These are phyloP conservation scores for Chlorella variabilis DNA, from an alignment of 163 green algal genomes.

Conservation along the genomic window DNA sequence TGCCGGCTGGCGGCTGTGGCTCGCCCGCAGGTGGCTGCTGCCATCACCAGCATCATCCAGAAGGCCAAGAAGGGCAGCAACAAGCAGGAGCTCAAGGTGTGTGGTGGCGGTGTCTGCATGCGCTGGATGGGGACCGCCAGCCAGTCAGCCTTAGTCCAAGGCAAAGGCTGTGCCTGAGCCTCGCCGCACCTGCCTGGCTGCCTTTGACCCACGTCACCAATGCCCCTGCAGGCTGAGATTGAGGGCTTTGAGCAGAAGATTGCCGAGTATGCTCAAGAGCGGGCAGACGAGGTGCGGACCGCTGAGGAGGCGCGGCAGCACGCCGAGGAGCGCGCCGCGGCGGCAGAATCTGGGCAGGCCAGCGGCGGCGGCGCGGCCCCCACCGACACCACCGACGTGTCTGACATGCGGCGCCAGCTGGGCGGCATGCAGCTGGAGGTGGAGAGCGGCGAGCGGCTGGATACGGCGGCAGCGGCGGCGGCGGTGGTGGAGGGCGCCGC, in stretches of 20 bases:
- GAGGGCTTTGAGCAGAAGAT: conserved; percentile 54
- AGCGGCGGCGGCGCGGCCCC: not conserved
- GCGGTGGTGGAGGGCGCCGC: not conserved
- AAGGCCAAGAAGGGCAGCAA: conserved; percentile 50
- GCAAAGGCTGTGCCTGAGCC: too few species aligned
- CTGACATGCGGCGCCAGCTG: conserved; percentile 28
- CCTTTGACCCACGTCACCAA: too few species aligned
- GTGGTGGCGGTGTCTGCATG: not conserved
- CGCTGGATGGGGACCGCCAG: not conserved
- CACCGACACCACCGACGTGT: conserved; percentile 5
- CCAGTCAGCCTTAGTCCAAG: not conserved
- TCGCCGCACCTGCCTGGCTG: not conserved
- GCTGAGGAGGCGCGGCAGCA: conserved; percentile 22
- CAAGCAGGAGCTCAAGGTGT: conserved; percentile 50
- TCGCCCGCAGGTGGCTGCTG: conserved; percentile 53
- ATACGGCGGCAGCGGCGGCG: not conserved
- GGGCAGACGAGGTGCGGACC: conserved; percentile 33
- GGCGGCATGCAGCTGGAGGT: conserved; percentile 9
- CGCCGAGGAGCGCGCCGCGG: conserved; percentile 4
- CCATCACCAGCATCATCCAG: conserved; percentile 42
- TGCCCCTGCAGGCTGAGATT: conserved; percentile 32
- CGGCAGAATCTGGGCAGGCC: not conserved
- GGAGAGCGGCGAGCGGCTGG: not conserved
- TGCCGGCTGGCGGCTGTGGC: too few species aligned
- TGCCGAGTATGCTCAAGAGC: conserved; percentile 18